These are phyloP conservation scores for Rugiboletus extremiorientalis DNA, from an alignment of 1,284 basidiomycete genomes.

Conservation along the genomic window DNA sequence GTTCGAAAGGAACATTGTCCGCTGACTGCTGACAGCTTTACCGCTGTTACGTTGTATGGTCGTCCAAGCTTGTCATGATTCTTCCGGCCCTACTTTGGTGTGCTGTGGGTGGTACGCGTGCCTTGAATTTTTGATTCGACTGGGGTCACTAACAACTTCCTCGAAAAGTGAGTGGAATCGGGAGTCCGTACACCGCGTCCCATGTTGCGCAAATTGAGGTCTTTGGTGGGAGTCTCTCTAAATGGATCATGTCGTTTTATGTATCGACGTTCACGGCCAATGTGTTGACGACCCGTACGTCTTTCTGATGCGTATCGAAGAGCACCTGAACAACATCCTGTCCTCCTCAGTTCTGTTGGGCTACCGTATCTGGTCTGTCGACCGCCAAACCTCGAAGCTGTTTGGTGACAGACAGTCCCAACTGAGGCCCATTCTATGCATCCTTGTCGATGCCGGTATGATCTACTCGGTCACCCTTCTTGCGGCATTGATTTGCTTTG, in stretches of 20 bases:
- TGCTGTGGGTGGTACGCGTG: constrained; percentile 5
- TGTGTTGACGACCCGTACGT: constrained; percentile 10
- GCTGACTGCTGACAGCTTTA: constrained; percentile 8
- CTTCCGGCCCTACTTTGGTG: constrained; percentile 16
- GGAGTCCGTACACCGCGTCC: background rate
- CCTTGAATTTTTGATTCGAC: background rate
- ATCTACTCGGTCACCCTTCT: constrained; percentile 11
- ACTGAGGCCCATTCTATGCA: background rate
- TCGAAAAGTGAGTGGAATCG: constrained; percentile 10
- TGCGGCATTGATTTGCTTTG: background rate
- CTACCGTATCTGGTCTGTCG: background rate
- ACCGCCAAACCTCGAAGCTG: background rate
- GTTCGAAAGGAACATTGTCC: background rate
- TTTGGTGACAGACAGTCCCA: background rate
- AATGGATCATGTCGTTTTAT: constrained; percentile 12
- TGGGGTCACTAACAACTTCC: background rate
- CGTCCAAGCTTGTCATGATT: constrained; percentile 10
- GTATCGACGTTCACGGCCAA: constrained; percentile 10
- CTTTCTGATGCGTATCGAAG: background rate
- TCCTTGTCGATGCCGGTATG: constrained; percentile 11
- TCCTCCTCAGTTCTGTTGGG: constrained; percentile 1
- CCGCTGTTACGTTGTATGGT: constrained; percentile 12
- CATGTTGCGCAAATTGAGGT: background rate
- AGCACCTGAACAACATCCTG: background rate
- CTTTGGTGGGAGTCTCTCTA: background rate